phyloP scores from a whole-genome alignment of 75 land plant genomes.

The Ceratopteris richardii region DNA sequence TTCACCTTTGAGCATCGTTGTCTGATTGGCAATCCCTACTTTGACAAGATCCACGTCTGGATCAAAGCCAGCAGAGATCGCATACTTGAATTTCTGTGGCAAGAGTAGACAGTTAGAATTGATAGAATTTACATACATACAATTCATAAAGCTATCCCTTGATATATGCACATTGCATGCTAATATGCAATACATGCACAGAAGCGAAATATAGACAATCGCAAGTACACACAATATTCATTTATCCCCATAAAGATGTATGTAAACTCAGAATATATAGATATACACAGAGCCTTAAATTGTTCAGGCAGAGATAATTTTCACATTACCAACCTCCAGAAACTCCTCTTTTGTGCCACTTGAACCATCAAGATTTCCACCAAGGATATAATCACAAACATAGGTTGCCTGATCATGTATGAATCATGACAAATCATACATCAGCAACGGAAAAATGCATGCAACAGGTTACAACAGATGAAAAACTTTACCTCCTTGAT shows the following conservation, averaged over 20 bases:
- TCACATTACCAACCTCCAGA: constrained; percentile 39
- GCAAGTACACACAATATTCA: too few species aligned
- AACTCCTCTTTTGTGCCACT: constrained; percentile 90
- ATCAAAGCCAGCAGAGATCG: constrained; percentile 75
- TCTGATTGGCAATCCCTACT: constrained; percentile 94
- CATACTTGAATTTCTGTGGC: constrained; percentile 85
- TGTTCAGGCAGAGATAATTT: too few species aligned
- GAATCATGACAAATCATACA: neutral
- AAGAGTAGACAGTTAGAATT: neutral
- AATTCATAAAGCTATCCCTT: neutral
- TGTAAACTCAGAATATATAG: too few species aligned
- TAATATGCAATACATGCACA: too few species aligned
- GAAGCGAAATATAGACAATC: too few species aligned
- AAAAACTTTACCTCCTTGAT: constrained; percentile 79
- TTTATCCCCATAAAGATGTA: too few species aligned
- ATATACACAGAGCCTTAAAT: neutral
- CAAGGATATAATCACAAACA: constrained; percentile 88
- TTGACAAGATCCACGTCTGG: constrained; percentile 70
- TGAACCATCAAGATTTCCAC: constrained; percentile 83
- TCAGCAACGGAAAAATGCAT: too few species aligned
- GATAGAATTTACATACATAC: neutral
- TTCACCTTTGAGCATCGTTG: constrained; percentile 96
- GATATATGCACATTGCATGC: too few species aligned
- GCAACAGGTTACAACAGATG: too few species aligned
- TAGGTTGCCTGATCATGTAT: constrained; percentile 54